Base-by-base conservation (phyloP, 805 yeast species). In the Starmerella kuoi region DNA sequence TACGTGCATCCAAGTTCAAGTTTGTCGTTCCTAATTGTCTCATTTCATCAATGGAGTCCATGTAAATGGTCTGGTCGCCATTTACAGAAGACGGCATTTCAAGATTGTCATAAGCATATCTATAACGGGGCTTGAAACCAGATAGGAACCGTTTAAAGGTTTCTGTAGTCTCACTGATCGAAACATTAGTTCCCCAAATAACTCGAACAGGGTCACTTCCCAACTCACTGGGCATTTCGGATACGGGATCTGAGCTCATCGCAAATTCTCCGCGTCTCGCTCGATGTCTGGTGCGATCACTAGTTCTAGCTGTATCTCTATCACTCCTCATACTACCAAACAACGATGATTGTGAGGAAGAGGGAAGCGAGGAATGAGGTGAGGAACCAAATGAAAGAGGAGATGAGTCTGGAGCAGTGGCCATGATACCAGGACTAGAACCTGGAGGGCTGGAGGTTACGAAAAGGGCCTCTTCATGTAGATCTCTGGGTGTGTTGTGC, bases 171-270 rank as follows among this genome's bases (percentile, higher is more conserved):
- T 91, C 95, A 56, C 77, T 83, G 56, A 91, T 87, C 37, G 93
- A 80, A 22, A 91, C 95, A 57, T 88, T 86, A 1, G 98, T 91
- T 62, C 98, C 98, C 98, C 98, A 91, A 56, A 91, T 88, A 41
- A 91, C 94, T 55, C 93, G 73, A 20, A 77, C 76, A 0, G 94
- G 94, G 50, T 81, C 95, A 40, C 56, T 30, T 11, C 44, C 33
- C 15, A 31, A 26, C 40, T 39, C 35, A 18, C 41, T 32, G 19
- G 32, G 31, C 35, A 27, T 18, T 12, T 35, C 42, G 8, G 40
- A 36, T 9, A 37, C 15, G 4, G 40, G 34, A 28, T 31, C 46
- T 5, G 49, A 38, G 27, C 46, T 35, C 35, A 43, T 44, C 20
- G 44, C 48, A 30, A 51, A 39, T 27, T 51, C 55, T 17, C 55